Conservation (phyloP, 208 protist genomes). For the Phytomonas sp. region DNA sequence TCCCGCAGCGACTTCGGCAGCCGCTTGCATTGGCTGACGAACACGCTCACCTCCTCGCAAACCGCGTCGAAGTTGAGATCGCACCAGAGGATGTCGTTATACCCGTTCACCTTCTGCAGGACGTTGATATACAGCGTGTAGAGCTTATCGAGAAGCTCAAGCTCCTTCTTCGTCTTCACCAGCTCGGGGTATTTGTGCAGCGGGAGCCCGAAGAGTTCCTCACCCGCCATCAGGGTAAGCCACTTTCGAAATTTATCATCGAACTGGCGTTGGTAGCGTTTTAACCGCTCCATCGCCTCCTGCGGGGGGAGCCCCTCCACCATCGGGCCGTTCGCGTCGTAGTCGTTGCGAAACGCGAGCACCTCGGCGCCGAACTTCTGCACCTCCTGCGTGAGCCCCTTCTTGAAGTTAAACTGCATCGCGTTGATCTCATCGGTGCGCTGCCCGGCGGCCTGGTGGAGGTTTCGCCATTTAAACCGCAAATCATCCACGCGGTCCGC, state of each 20-base stretch:
- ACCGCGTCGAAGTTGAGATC: constrained; percentile 94
- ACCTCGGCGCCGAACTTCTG: constrained; percentile 91
- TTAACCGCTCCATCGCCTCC: constrained; percentile 93
- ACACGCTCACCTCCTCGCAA: constrained; percentile 85
- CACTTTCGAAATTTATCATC: constrained; percentile 93
- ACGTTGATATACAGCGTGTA: constrained; percentile 95
- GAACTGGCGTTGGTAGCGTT: constrained; percentile 93
- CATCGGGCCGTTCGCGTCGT: constrained; percentile 94
- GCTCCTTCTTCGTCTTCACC: constrained; percentile 88
- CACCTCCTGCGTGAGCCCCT: constrained; percentile 88
- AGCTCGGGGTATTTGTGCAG: constrained; percentile 93
- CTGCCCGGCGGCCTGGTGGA: constrained; percentile 69
- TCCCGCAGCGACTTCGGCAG: constrained; percentile 91
- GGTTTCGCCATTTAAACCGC: constrained; percentile 88
- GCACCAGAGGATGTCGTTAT: constrained; percentile 93
- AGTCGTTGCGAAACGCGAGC: constrained; percentile 92
- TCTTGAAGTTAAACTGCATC: constrained; percentile 92
- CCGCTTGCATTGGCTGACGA: constrained; percentile 84
- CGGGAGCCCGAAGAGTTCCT: constrained; percentile 94
- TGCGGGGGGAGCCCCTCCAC: constrained; percentile 87
- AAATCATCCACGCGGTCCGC: constrained; percentile 92
- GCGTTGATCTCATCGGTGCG: constrained; percentile 85
- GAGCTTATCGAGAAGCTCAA: constrained; percentile 92
- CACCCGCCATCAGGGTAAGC: constrained; percentile 90
- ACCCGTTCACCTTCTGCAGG: constrained; percentile 89